These are phyloP conservation scores for Lactarius hatsudake DNA, from an alignment of 768 basidiomycete genomes.

Conservation along the genomic window DNA sequence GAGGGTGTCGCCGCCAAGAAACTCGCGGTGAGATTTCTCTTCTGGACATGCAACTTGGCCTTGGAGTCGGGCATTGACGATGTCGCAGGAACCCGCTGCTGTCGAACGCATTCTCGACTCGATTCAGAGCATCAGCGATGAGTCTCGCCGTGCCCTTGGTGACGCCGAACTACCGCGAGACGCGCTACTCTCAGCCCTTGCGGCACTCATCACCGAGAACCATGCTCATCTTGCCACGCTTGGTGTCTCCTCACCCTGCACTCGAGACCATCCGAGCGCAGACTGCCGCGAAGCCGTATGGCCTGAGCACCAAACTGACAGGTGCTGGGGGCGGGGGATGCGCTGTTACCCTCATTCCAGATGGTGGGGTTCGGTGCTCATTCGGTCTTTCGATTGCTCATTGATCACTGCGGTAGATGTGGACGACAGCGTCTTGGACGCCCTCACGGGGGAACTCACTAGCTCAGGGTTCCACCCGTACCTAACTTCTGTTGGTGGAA, in stretches of 20 bases:
- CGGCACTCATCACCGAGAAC: constrained; percentile 87
- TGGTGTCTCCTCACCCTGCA: constrained; percentile 86
- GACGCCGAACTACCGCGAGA: constrained; percentile 69
- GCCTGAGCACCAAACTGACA: constrained; percentile 88
- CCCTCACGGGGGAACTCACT: constrained; percentile 58
- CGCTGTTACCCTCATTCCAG: constrained; percentile 91
- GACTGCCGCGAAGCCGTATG: constrained; percentile 61
- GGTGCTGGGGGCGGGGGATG: constrained; percentile 99
- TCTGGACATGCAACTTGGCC: not conserved
- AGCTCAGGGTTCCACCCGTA: constrained; percentile 75
- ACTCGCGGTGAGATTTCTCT: constrained; percentile 44
- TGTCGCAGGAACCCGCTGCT: constrained; percentile 72
- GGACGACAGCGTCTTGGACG: constrained; percentile 51
- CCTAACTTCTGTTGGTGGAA: constrained; percentile 90
- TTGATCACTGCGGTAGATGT: constrained; percentile 54
- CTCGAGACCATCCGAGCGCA: constrained; percentile 79
- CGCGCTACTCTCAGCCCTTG: constrained; percentile 60
- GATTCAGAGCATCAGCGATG: constrained; percentile 84
- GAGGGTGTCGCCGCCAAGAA: constrained; percentile 81
- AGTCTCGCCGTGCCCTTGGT: constrained; percentile 70
- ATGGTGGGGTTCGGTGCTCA: constrained; percentile 53
- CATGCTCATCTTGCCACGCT: constrained; percentile 80
- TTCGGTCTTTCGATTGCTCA: constrained; percentile 4
- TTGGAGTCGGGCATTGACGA: constrained; percentile 2
- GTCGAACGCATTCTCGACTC: constrained; percentile 73